Base-by-base conservation (phyloP, 2,329 filamentous ascomycete genomes). In the Exophiala spinifera region DNA sequence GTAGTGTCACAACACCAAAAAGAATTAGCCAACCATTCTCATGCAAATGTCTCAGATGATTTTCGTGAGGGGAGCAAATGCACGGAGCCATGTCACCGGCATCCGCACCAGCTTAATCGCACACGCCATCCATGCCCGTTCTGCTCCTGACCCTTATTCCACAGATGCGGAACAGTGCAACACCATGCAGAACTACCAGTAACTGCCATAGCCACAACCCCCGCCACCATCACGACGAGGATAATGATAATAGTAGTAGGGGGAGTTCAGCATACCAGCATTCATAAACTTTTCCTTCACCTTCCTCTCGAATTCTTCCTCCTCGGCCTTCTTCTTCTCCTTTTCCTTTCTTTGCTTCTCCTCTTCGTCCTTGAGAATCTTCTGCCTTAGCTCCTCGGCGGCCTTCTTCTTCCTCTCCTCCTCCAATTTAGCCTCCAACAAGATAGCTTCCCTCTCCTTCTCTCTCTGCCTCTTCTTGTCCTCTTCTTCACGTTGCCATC, bases 321-420 rank as follows among this genome's bases (percentile, higher is more conserved):
- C 74, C 55, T 75, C 74, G 59, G 74, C 72, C 59, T 80, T 77
- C 61, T 70, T 74, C 36, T 73, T 69, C 20, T 69, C 65, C 49
- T 77, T 77, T 52, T 80, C 76, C 13, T 73, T 71, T 62, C 82
- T 76, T 46, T 74, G 69, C 25, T 69, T 71, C 33, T 67, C 63
- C 17, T 63, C 61, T 43, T 69, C 66, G 47, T 67, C 66, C 31
- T 65, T 56, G 34, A 44, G 57, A 19, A 46, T 52, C 47, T 31
- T 67, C 36, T 50, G 63, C 51, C 58, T 69, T 65, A 45, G 57
- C 14, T 51, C 64, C 45, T 64, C 64, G 19, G 56, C 60, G 53
- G 65, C 63, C 33, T 56, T 56, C 14, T 61, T 53, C 40, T 57
- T 60, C 40, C 64, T 59, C 40, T 63, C 58, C 39, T 67, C 61